Evolutionary conservation across 352 stramenopile genomes (phyloP), one percentile per base, ranked within the genome.

Genomic region (Phytophthora citrophthora): DNA sequence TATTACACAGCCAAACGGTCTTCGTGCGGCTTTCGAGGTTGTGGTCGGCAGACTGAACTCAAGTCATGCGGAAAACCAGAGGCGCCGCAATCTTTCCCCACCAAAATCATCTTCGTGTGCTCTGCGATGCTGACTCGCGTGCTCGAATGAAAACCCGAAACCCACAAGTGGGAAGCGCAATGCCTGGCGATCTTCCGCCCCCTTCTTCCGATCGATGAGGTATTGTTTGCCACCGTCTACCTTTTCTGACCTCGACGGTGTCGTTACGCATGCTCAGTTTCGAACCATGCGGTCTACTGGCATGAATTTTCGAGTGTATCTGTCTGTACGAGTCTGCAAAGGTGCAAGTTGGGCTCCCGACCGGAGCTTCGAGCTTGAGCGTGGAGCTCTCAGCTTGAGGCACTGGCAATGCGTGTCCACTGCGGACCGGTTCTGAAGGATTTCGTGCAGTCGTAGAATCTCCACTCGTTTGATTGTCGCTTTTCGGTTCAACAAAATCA

Each of bases 141-240:
- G 34, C 52, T 51, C 57, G 56, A 59, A 68, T 52, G 46, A 68
- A 71, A 70, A 20, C 45, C 51, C 39, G 11, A 66, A 61, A 53
- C 50, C 58, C 44, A 44, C 23, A 12, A 11, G 27, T 52, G 41
- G 26, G 52, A 54, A 38, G 39, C 53, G 24, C 38, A 49, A 53
- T 48, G 45, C 13, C 26, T 46, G 23, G n/a, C 36, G 29, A 69
- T 72, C 52, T 72, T 72, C 64, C 64, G 64, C 61, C 64, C 64
- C 62, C 57, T 64, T 47, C 23, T 44, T 49, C 24, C 39, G 44
- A 38, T 9, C 34, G 18, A 7, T 36, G 2, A 20, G 20, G 20
- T 20, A n/a, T 43, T 44, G 18, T 27, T 57, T n/a, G 31, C 34
- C 38, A 27, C 24, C 32, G 29, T 34, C 29, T 34, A 34, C 29